These are phyloP conservation scores for Hypoxylon rickii DNA, from an alignment of 495 filamentous ascomycete species.

Conservation along the genomic window DNA sequence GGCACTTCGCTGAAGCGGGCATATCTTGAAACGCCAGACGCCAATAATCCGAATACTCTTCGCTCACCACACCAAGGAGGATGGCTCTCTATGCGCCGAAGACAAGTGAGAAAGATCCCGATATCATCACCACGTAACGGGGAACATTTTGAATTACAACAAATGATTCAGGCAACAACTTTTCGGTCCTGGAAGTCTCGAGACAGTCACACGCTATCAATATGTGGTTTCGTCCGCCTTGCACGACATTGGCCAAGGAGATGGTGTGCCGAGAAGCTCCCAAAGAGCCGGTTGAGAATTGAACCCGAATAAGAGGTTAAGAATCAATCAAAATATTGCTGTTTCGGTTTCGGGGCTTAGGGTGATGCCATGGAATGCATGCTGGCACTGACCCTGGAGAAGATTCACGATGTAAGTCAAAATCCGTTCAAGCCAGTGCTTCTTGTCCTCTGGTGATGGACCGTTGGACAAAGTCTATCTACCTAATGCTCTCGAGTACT, in stretches of 20 bases:
- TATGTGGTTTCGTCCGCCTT: constrained; percentile 9
- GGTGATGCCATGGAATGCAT: neutral
- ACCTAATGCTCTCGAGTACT: too few relatives aligned
- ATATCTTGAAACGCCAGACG: constrained; percentile 23
- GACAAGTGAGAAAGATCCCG: neutral
- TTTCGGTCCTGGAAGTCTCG: constrained; percentile 18
- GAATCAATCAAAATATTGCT: neutral
- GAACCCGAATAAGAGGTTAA: constrained; percentile 10
- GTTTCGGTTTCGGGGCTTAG: neutral
- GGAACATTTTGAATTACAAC: neutral
- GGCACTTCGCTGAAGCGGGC: constrained; percentile 21
- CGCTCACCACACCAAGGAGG: constrained; percentile 1
- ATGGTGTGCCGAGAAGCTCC: neutral
- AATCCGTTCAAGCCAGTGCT: too few relatives aligned
- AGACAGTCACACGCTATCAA: constrained; percentile 9
- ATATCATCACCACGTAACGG: neutral
- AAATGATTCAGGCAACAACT: neutral
- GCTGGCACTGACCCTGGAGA: too few relatives aligned
- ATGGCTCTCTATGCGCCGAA: constrained; percentile 9
- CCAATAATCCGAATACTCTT: constrained; percentile 16
- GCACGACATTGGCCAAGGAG: constrained; percentile 6
- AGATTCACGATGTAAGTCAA: neutral
- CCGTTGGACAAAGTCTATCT: too few relatives aligned
- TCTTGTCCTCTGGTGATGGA: too few relatives aligned
- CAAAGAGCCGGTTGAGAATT: constrained; percentile 7